Conservation (phyloP, 257 asterid species). For the Primulina eburnea region DNA sequence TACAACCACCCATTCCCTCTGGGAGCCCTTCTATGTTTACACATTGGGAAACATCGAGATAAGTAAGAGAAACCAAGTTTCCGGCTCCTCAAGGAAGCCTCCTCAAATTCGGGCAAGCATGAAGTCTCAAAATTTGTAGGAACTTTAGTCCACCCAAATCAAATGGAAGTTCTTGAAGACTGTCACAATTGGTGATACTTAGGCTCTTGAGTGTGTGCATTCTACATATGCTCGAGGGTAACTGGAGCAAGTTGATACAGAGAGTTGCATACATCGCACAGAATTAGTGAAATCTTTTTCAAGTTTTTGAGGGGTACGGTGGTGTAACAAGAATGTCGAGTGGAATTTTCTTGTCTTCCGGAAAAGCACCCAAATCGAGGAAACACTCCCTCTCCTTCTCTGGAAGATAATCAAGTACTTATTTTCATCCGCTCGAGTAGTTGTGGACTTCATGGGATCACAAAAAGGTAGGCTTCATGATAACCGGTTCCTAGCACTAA, state of each 20-base stretch:
- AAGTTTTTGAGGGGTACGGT: constrained; percentile 57
- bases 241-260: constrained; percentile 65
- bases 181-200: constrained; percentile 81
- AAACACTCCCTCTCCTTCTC: constrained; percentile 73
- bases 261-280: constrained; percentile 57
- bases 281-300: constrained; percentile 61
- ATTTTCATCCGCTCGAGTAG: constrained; percentile 75
- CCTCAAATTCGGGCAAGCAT: constrained; percentile 71
- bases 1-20: constrained; percentile 61
- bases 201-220: constrained; percentile 63
- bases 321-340: constrained; percentile 72
- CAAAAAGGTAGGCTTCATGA: constrained; percentile 66
- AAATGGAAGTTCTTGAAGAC: constrained; percentile 58
- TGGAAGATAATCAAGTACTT: constrained; percentile 70
- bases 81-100: constrained; percentile 55
- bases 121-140: constrained; percentile 56
- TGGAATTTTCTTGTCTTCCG: constrained; percentile 86
- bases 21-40: constrained; percentile 67
- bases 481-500: too few relatives aligned
- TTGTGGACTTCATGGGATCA: constrained; percentile 80
- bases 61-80: constrained; percentile 46
- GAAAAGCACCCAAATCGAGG: constrained; percentile 81
- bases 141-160: constrained; percentile 51
- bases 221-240: constrained; percentile 57
- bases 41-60: constrained; percentile 75